Conservation (phyloP, 495 filamentous ascomycete species). For the Entonaema liquescens region DNA sequence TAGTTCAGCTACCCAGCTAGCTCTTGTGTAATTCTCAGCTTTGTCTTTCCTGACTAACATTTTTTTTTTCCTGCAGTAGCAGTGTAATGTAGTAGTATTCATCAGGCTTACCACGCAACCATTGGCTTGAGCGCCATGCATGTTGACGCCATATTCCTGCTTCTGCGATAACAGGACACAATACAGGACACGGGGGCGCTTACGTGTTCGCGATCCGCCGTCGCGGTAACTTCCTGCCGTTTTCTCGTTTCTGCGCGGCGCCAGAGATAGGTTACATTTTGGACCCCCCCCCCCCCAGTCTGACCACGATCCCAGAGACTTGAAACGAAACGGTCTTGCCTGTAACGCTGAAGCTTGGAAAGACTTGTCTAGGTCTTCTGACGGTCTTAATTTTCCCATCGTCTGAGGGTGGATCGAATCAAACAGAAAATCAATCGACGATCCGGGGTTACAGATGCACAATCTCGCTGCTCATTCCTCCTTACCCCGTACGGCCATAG, state of each 20-base stretch:
- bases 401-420: not conserved
- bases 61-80: not conserved
- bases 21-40: not conserved
- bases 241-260: not conserved
- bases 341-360: constrained; percentile 13
- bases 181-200: constrained; percentile 7
- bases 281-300: constrained; percentile 32
- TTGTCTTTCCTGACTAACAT: not conserved
- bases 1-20: not conserved
- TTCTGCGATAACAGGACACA: not conserved
- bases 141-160: constrained; percentile 14
- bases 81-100: not conserved
- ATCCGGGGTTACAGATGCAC: constrained; percentile 20
- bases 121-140: constrained; percentile 9
- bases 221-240: constrained; percentile 8
- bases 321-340: constrained; percentile 30
- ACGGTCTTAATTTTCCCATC: not conserved
- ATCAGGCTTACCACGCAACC: constrained; percentile 15
- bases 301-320: constrained; percentile 7
- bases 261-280: constrained; percentile 12
- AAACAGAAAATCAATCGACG: constrained; percentile 12
- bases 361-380: constrained; percentile 2
- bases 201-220: constrained; percentile 14
- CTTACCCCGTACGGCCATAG: not conserved
- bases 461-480: not conserved